Percentiles rank a stretch among this genome's conserved stretches.
These are phyloP conservation scores for Aspergillus quadrilineatus DNA, from an alignment of 2,329 filamentous ascomycete genomes.

Conservation along the genomic window DNA sequence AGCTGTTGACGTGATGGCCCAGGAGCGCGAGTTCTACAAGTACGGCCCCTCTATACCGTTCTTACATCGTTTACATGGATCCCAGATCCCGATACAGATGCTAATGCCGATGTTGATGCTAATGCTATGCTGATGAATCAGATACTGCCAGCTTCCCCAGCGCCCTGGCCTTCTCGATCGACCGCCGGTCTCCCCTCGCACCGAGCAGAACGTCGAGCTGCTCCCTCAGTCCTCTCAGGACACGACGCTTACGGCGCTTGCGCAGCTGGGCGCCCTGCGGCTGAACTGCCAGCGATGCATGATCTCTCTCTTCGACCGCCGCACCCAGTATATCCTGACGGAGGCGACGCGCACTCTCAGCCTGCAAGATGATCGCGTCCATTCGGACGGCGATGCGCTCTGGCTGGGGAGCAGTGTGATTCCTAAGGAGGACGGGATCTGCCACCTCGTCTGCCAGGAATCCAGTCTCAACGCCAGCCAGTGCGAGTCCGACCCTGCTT, in stretches of 20 bases:
- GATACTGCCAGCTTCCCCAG: slow-evolving; percentile 9
- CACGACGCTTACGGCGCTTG: slow-evolving; percentile 48
- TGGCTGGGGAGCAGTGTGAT: slow-evolving; percentile 33
- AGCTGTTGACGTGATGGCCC: slow-evolving; percentile 3
- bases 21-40: slow-evolving; percentile 15
- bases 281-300: slow-evolving; percentile 46
- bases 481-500: background rate
- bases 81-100: background rate
- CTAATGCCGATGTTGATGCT: background rate
- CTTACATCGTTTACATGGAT: too few relatives aligned
- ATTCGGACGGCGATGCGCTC: slow-evolving; percentile 22
- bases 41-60: background rate
- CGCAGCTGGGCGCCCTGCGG: slow-evolving; percentile 50
- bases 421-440: slow-evolving; percentile 29
- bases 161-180: slow-evolving; percentile 8
- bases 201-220: background rate
- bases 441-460: slow-evolving; percentile 23
- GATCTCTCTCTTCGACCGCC: slow-evolving; percentile 54
- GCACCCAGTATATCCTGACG: slow-evolving; percentile 52
- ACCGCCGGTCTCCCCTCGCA: background rate
- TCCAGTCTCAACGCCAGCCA: background rate
- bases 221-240: slow-evolving; percentile 31
- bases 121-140: background rate
- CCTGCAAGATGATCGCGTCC: slow-evolving; percentile 9
- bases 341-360: slow-evolving; percentile 50